phyloP scores from a whole-genome alignment of 805 yeast species.

The Saccharomyces mikatae region DNA sequence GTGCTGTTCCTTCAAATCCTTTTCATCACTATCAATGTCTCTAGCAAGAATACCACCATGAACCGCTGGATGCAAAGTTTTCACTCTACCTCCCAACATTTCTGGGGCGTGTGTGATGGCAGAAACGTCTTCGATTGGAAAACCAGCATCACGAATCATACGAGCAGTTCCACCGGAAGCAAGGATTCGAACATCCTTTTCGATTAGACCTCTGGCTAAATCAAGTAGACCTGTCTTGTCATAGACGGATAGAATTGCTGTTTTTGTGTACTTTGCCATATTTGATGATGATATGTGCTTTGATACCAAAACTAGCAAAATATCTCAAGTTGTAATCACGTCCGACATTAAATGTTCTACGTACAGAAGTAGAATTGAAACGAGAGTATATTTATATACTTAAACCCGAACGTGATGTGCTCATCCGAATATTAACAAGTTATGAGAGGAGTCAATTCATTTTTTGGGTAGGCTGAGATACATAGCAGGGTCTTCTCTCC shows the following conservation, averaged over 20 bases:
- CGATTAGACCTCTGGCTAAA: conserved; percentile 85
- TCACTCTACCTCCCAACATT: conserved; percentile 96
- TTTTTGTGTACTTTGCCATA: conserved; percentile 34
- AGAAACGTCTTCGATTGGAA: conserved; percentile 93
- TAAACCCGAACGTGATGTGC: neutral
- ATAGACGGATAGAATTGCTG: conserved; percentile 93
- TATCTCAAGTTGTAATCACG: neutral
- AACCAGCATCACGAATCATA: conserved; percentile 91
- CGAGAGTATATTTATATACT: neutral
- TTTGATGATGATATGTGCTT: neutral
- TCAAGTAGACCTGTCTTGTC: conserved; percentile 94
- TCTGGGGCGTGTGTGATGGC: conserved; percentile 96
- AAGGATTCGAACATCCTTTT: conserved; percentile 79
- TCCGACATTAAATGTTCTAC: neutral
- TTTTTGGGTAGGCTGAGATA: neutral
- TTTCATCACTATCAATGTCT: conserved; percentile 79
- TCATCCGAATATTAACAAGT: neutral
- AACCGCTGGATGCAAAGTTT: conserved; percentile 96
- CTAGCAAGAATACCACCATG: conserved; percentile 96
- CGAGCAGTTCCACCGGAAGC: conserved; percentile 98
- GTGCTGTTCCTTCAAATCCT: conserved; percentile 77
- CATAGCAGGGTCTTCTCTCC: neutral
- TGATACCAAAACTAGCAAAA: neutral
- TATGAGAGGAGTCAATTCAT: neutral
- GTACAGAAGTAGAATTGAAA: neutral